Evolutionary conservation across 768 basidiomycete genomes (phyloP).

Genomic region (Tricholoma sp.): DNA sequence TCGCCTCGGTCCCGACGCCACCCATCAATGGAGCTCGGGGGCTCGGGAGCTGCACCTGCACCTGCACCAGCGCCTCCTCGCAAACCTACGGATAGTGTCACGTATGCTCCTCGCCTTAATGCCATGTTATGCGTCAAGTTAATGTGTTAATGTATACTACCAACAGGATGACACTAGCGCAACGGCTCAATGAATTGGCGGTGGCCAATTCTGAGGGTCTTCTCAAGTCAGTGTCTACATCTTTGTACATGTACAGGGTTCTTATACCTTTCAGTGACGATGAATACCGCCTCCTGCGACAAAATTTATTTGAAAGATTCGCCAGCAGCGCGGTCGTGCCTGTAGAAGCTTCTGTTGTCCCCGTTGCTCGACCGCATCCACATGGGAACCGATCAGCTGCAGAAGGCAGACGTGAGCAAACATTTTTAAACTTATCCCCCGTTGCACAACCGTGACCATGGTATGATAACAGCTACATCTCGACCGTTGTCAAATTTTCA

Average conservation of each 20-base stretch:
- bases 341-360: slow-evolving; percentile 58
- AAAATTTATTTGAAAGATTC: slow-evolving; percentile 80
- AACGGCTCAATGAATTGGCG: slow-evolving; percentile 77
- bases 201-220: slow-evolving; percentile 76
- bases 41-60: slow-evolving; percentile 18
- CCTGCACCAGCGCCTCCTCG: slow-evolving; percentile 18
- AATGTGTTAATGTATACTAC: slow-evolving; percentile 7
- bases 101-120: slow-evolving; percentile 35
- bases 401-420: slow-evolving; percentile 30
- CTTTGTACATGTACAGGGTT: background rate
- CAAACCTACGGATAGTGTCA: slow-evolving; percentile 45
- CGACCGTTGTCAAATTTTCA: slow-evolving; percentile 38
- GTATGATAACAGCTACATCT: slow-evolving; percentile 21
- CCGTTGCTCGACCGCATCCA: slow-evolving; percentile 36
- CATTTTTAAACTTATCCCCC: background rate
- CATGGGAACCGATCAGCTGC: slow-evolving; percentile 22
- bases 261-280: slow-evolving; percentile 53
- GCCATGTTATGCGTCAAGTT: background rate
- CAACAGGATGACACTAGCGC: slow-evolving; percentile 68
- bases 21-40: slow-evolving; percentile 19
- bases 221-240: slow-evolving; percentile 47
- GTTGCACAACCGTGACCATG: slow-evolving; percentile 1
- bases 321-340: slow-evolving; percentile 54
- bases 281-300: slow-evolving; percentile 78
- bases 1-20: slow-evolving; percentile 13